Base-by-base conservation (phyloP, 2,329 filamentous ascomycete genomes). In the Purpureocillium takamizusanense region DNA sequence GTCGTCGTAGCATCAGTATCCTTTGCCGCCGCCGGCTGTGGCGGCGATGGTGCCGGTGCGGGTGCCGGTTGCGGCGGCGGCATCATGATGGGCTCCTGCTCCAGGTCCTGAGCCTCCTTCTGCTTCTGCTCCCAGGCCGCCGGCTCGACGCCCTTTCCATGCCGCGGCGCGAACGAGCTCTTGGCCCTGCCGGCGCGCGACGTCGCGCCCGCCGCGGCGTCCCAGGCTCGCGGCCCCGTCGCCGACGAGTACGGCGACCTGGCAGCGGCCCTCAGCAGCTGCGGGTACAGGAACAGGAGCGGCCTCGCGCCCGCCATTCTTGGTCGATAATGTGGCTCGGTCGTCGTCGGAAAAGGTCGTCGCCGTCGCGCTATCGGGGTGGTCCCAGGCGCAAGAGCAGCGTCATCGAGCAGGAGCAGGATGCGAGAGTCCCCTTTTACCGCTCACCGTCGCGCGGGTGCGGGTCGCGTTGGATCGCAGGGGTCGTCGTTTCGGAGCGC, bases 271-370 rank as follows among this genome's bases (percentile, higher is more conserved):
- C 78, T 76, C 57, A 81, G 74, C 39, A 85, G 60, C 48, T 78
- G 76, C 33, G 82, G 80, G 48, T 83, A 85, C 14, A 86, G 66
- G 51, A 85, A 85, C 13, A 76, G 74, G 42, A 86, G 35, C n/a
- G 35, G 65, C 51, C 81, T 70, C 43, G 67, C 64, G 17, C 73
- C 68, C 45, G 79, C 70, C 77, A 86, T 86, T n/a, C n/a, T n/a
- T n/a, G n/a, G n/a, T n/a, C n/a, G n/a, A n/a, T n/a, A n/a, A n/a
- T n/a, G n/a, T n/a, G n/a, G n/a, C n/a, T n/a, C n/a, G n/a, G n/a
- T n/a, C n/a, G n/a, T n/a, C n/a, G n/a, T n/a, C n/a, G n/a, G n/a
- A n/a, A n/a, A n/a, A n/a, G n/a, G n/a, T n/a, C n/a, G n/a, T n/a
- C n/a, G n/a, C n/a, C n/a, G n/a, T n/a, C n/a, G n/a, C n/a, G n/a